Evolutionary conservation across 371 early-diverging fungal genomes (phyloP).

Genomic region (Mortierella sp.): DNA sequence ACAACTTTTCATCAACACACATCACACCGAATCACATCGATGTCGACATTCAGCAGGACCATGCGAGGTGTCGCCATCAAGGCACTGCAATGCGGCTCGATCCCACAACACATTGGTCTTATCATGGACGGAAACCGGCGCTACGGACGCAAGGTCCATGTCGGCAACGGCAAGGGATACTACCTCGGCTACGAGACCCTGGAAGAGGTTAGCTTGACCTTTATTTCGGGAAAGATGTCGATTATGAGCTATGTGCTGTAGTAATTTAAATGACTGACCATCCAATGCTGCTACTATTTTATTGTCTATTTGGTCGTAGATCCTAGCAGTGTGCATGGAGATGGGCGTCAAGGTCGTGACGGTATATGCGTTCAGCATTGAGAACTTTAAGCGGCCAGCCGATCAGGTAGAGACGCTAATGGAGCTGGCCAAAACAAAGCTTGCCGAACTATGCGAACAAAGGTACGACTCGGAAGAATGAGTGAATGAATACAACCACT

Average conservation of each 20-base stretch:
- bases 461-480: constrained; percentile 61
- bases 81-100: constrained; percentile 77
- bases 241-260: background rate
- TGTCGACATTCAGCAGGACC: constrained; percentile 14
- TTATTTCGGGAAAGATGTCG: too few relatives aligned
- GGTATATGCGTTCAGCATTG: constrained; percentile 98
- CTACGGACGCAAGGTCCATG: constrained; percentile 78
- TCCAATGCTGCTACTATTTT: background rate
- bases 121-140: constrained; percentile 99
- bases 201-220: constrained; percentile 73
- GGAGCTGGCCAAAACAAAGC: constrained; percentile 84
- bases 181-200: constrained; percentile 84
- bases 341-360: constrained; percentile 92
- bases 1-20: background rate
- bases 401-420: constrained; percentile 95
- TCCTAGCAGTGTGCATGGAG: constrained; percentile 88
- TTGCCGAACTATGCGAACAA: constrained; percentile 78
- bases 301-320: constrained; percentile 60
- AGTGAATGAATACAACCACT: background rate
- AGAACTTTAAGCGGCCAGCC: constrained; percentile 95
- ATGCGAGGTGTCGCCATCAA: constrained; percentile 57
- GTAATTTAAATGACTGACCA: background rate
- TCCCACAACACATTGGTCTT: constrained; percentile 97
- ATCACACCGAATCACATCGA: constrained; percentile 7
- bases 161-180: constrained; percentile 81